phyloP scores from a whole-genome alignment of 78 protist genomes.

The Andalucia godoyi region DNA sequence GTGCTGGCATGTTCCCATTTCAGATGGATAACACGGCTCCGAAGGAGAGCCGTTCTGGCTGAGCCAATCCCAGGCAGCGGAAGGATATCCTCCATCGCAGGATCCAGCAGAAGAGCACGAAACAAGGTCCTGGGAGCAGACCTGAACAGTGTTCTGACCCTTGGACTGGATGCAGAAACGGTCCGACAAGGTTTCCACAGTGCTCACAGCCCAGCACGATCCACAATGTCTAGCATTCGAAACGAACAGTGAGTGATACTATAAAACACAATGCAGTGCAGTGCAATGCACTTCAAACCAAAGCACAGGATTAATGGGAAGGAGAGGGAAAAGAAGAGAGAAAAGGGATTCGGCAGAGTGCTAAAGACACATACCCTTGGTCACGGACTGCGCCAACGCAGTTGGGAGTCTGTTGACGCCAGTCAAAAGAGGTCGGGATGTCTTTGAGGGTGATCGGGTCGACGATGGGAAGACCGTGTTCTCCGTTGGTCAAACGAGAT shows the following conservation, averaged over 20 bases:
- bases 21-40: no score
- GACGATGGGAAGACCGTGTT: not conserved
- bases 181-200: slow-evolving; percentile 55
- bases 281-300: no score
- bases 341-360: no score
- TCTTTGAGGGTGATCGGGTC: not conserved
- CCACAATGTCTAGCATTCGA: no score
- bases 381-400: not conserved
- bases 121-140: slow-evolving; percentile 61
- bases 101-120: slow-evolving; percentile 61
- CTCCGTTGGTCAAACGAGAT: not conserved
- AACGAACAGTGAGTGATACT: no score
- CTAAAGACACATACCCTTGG: no score
- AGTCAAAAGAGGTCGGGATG: not conserved
- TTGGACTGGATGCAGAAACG: slow-evolving; percentile 65
- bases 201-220: slow-evolving; percentile 62
- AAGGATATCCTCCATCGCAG: slow-evolving; percentile 58
- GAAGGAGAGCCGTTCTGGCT: no score
- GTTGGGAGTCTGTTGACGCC: not conserved
- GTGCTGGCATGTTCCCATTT: no score
- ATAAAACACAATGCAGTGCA: no score
- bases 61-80: no score
- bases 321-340: no score
- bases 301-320: no score
- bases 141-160: slow-evolving; percentile 36